Percentiles rank a stretch among this genome's conserved stretches.
Conservation (phyloP, 352 stramenopile species). For the Phytopythium sindhum region DNA sequence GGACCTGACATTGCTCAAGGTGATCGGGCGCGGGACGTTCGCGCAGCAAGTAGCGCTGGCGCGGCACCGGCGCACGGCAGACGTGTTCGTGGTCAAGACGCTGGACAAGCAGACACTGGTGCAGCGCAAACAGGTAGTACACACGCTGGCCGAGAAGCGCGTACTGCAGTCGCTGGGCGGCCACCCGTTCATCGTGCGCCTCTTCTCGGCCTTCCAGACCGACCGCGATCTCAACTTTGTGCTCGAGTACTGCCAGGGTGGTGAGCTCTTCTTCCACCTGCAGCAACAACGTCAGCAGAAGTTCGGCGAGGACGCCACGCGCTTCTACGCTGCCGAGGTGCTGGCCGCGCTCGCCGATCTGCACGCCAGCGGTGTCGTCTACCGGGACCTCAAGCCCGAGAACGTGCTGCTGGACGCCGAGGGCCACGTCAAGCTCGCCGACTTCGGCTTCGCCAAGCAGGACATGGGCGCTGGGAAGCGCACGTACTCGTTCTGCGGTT, state of each 20-base stretch:
- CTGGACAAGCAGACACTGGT: conserved; percentile 75
- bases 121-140: conserved; percentile 69
- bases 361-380: conserved; percentile 44
- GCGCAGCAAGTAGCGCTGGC: conserved; percentile 79
- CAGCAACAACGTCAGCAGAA: conserved; percentile 72
- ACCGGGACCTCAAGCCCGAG: conserved; percentile 98
- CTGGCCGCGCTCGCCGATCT: conserved; percentile 52
- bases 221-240: conserved; percentile 78
- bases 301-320: conserved; percentile 55
- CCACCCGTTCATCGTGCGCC: conserved; percentile 78
- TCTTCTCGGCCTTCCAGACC: conserved; percentile 74
- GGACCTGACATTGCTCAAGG: conserved; percentile 76
- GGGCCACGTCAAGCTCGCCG: conserved; percentile 76
- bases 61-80: conserved; percentile 42
- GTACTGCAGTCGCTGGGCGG: conserved; percentile 60
- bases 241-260: conserved; percentile 81
- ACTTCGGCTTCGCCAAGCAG: conserved; percentile 84
- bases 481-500: conserved; percentile 83
- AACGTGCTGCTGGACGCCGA: conserved; percentile 94
- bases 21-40: conserved; percentile 84
- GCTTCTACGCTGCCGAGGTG: conserved; percentile 82
- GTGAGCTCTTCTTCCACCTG: conserved; percentile 84
- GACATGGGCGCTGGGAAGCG: conserved; percentile 48
- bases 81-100: conserved; percentile 79
- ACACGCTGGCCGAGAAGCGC: conserved; percentile 80